A percentile compares a stretch with the other conserved stretches of the same genome.
Conservation (phyloP, 495 filamentous ascomycete genomes). For the Bombardia bombarda region DNA sequence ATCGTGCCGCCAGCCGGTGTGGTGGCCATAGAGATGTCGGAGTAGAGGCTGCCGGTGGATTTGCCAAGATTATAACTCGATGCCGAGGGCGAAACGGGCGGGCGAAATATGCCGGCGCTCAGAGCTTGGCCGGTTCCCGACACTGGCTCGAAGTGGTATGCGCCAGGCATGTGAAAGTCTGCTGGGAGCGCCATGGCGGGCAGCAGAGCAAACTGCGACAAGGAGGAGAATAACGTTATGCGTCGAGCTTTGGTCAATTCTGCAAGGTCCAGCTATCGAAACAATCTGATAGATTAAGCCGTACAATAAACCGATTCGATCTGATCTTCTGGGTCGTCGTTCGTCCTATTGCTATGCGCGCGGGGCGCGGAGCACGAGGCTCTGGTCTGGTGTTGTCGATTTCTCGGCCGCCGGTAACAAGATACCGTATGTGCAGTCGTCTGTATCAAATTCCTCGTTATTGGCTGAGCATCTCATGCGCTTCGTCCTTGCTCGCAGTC, state of each 20-base stretch:
- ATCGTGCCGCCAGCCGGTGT: slow-evolving; percentile 13
- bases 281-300: no score
- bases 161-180: slow-evolving; percentile 40
- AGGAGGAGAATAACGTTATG: no score
- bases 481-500: no score
- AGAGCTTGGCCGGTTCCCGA: slow-evolving; percentile 30
- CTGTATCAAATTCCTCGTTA: no score
- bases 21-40: slow-evolving; percentile 28
- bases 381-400: no score
- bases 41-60: slow-evolving; percentile 46
- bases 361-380: no score
- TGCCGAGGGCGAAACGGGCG: slow-evolving; percentile 56
- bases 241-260: background rate
- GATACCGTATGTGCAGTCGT: no score
- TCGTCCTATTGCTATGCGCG: no score
- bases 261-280: background rate
- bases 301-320: no score
- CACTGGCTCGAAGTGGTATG: slow-evolving; percentile 40
- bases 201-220: background rate
- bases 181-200: slow-evolving; percentile 33
- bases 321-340: no score
- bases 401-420: no score
- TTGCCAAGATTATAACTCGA: slow-evolving; percentile 50
- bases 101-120: slow-evolving; percentile 57
- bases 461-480: no score